Evolutionary conservation across 768 basidiomycete genomes (phyloP), one percentile per base, ranked within the genome.

Genomic region (Cytidiella melzeri): DNA sequence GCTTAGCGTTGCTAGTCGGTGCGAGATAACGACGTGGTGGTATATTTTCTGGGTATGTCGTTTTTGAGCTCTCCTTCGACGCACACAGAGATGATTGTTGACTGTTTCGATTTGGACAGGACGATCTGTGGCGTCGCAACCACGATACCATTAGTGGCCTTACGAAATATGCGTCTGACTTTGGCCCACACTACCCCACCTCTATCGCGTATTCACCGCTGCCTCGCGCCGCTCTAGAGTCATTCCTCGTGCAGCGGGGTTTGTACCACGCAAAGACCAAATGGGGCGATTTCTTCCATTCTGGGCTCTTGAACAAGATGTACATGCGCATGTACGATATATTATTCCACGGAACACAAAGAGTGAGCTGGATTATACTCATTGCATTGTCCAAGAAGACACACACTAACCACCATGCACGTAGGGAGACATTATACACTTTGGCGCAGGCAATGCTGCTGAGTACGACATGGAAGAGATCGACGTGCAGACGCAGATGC

Each of bases 81-180:
- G 15, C 9, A 15, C 15, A 15, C 15, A 15, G 9, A 7, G 30
- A 20, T 24, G 27, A 13, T 13, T 23, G 6, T 24, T 41, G 19
- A 23, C 30, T n/a, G 19, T 34, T 25, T 49, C 39, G 19, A 45
- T 25, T 15, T 13, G 40, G 47, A 18, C 50, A 85, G 85, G 86
- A 89, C 58, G 86, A 87, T 60, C 60, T 87, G 5, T 89, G 84
- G 84, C 70, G 84, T 53, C 70, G 84, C 47, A 88, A 89, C 59
- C 62, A 77, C 56, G 72, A 75, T 39, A 78, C 81, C 0, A 77
- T 86, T 41, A 55, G 67, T 15, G 71, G 67, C 13, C 62, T 89
- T 12, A 48, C 61, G 41, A 69, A 65, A 5, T 70, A 83, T 56
- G 74, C 72, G 2, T 26, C 70, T 0, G 81, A 84, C 58, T 91